phyloP scores from a whole-genome alignment of 2,329 filamentous ascomycete genomes.

The Xylariaceae sp. region DNA sequence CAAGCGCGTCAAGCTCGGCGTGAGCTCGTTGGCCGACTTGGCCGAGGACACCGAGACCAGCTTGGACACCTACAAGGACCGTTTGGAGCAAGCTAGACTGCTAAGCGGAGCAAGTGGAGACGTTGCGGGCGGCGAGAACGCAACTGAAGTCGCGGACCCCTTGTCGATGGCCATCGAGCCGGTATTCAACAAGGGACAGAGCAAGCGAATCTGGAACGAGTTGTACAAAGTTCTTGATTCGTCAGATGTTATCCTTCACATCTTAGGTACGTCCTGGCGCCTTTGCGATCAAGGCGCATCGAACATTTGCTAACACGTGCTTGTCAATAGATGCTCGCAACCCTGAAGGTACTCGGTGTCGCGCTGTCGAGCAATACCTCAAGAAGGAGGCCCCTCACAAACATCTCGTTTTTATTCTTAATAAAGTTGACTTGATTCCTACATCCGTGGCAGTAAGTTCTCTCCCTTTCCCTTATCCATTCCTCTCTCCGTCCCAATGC shows the following conservation, averaged over 20 bases:
- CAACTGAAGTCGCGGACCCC: constrained; percentile 39
- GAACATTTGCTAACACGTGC: constrained; percentile 34
- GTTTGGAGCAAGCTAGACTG: constrained; percentile 70
- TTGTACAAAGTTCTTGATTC: constrained; percentile 49
- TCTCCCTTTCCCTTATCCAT: constrained; percentile 11
- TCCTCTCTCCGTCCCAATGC: constrained; percentile 50
- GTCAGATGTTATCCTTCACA: constrained; percentile 92
- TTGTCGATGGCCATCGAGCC: constrained; percentile 68
- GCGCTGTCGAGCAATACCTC: constrained; percentile 88
- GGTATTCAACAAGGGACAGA: constrained; percentile 91
- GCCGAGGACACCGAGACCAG: constrained; percentile 74
- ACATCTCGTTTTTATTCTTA: constrained; percentile 71
- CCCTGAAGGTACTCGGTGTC: constrained; percentile 83
- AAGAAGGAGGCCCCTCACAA: constrained; percentile 92
- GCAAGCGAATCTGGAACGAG: constrained; percentile 93
- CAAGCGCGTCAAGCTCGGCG: constrained; percentile 85
- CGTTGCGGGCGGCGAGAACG: constrained; percentile 39
- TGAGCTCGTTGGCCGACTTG: constrained; percentile 75
- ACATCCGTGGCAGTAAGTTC: constrained; percentile 85
- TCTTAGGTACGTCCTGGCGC: constrained; percentile 36
- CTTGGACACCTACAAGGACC: constrained; percentile 75
- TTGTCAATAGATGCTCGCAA: constrained; percentile 65
- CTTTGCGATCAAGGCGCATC: not conserved
- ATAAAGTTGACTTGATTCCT: constrained; percentile 90
- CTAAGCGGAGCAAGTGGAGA: constrained; percentile 63